These are phyloP conservation scores for Citrullus amarus DNA, from an alignment of 306 rosid genomes.

Conservation along the genomic window DNA sequence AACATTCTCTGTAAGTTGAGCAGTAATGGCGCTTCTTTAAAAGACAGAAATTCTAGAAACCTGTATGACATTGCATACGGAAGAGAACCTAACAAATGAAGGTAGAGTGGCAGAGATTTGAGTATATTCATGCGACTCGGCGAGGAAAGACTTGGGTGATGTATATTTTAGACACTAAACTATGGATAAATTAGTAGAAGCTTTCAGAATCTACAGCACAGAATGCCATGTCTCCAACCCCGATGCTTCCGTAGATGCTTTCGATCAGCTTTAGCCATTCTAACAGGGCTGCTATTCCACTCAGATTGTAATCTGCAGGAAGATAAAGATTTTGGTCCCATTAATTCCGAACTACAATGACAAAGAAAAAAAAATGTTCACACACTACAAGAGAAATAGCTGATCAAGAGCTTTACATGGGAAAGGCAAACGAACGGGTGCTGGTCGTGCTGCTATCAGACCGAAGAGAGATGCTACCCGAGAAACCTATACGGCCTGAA, in stretches of 20 bases:
- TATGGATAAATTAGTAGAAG: conserved; percentile 14
- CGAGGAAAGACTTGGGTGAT: background rate
- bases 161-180: conserved; percentile 25
- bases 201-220: conserved; percentile 87
- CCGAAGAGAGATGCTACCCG: conserved; percentile 80
- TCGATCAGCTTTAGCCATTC: conserved; percentile 74
- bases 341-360: background rate
- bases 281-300: conserved; percentile 76
- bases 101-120: background rate
- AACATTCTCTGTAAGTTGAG: background rate
- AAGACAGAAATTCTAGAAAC: background rate
- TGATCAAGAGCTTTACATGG: conserved; percentile 26
- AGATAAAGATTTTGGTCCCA: conserved; percentile 1
- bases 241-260: conserved; percentile 34
- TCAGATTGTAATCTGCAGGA: conserved; percentile 63
- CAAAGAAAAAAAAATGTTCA: background rate
- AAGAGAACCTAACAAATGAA: background rate
- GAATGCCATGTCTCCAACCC: conserved; percentile 52
- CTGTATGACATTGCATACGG: background rate
- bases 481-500: conserved; percentile 55
- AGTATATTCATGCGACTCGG: background rate
- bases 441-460: conserved; percentile 96
- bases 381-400: background rate
- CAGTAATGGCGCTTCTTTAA: background rate
- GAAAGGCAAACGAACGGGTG: conserved; percentile 93